Evolutionary conservation across 1,139 yeast species (phyloP).

Genomic region (Lodderomyces theae): DNA sequence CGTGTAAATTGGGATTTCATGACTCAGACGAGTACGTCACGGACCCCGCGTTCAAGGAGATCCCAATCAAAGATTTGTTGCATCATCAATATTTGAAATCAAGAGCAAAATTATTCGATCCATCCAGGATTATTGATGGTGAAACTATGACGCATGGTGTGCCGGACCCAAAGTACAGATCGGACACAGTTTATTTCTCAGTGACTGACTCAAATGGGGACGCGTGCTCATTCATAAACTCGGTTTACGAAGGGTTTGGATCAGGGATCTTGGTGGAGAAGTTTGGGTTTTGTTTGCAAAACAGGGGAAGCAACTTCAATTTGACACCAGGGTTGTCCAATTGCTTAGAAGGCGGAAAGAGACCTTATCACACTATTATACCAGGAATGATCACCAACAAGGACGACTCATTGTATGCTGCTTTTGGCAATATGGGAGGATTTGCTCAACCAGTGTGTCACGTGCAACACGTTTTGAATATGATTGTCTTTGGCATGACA

Average conservation of each 20-base stretch:
- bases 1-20: conserved; percentile 69
- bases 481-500: conserved; percentile 59
- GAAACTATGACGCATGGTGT: conserved; percentile 49
- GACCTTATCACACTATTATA: conserved; percentile 83
- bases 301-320: conserved; percentile 75
- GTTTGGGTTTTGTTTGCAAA: conserved; percentile 70
- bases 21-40: conserved; percentile 76
- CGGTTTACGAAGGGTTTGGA: conserved; percentile 71
- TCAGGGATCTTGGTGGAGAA: conserved; percentile 67
- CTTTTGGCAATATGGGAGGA: conserved; percentile 87
- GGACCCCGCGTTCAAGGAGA: conserved; percentile 50
- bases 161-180: conserved; percentile 61
- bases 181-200: conserved; percentile 77
- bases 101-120: conserved; percentile 48
- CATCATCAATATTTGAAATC: conserved; percentile 43
- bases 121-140: conserved; percentile 39
- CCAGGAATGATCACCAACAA: conserved; percentile 65
- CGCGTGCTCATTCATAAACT: conserved; percentile 79
- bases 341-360: conserved; percentile 63
- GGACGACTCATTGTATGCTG: conserved; percentile 52
- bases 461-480: conserved; percentile 69
- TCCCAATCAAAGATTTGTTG: conserved; percentile 36
- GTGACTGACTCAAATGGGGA: conserved; percentile 71
- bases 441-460: conserved; percentile 88
- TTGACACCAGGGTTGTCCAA: conserved; percentile 57